Percentiles rank a stretch among this genome's conserved stretches.
phyloP scores from a whole-genome alignment of 2,329 filamentous ascomycete species.

The Capronia coronata region DNA sequence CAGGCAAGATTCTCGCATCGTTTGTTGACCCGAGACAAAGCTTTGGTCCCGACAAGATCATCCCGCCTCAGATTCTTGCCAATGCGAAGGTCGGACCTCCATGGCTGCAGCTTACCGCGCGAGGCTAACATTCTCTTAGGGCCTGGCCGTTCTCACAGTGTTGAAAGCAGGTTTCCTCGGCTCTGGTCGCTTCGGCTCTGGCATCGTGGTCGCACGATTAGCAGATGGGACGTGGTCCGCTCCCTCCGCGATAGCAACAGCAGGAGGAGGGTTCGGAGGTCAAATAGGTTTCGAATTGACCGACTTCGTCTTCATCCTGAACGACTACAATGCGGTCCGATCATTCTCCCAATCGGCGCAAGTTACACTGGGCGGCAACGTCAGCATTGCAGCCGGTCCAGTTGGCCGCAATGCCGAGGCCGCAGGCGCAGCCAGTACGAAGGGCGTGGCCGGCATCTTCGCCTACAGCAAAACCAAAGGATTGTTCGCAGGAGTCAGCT shows the following conservation, averaged over 20 bases:
- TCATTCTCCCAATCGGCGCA: constrained; percentile 90
- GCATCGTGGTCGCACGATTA: constrained; percentile 45
- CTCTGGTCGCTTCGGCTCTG: constrained; percentile 46
- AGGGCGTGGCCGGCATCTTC: constrained; percentile 85
- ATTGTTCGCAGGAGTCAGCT: constrained; percentile 86
- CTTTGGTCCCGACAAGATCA: constrained; percentile 95
- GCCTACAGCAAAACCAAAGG: constrained; percentile 98
- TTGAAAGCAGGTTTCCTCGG: constrained; percentile 47
- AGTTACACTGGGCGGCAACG: constrained; percentile 89
- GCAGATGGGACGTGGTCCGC: constrained; percentile 46
- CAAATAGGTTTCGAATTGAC: constrained; percentile 49
- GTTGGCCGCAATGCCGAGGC: constrained; percentile 93
- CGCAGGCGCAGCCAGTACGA: constrained; percentile 84
- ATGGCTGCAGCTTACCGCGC: neutral
- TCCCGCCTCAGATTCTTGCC: constrained; percentile 80
- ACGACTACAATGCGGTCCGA: constrained; percentile 80
- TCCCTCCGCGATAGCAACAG: constrained; percentile 45
- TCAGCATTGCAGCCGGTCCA: constrained; percentile 89
- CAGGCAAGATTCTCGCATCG: constrained; percentile 86
- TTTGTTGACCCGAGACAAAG: constrained; percentile 91
- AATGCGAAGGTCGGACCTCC: constrained; percentile 67
- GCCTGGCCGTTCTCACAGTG: constrained; percentile 45
- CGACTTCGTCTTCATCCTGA: constrained; percentile 92
- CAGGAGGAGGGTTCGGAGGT: constrained; percentile 45
- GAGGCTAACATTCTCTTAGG: constrained; percentile 32